Base-by-base conservation (phyloP, 2,329 filamentous ascomycete species). In the Thelonectria rubi region DNA sequence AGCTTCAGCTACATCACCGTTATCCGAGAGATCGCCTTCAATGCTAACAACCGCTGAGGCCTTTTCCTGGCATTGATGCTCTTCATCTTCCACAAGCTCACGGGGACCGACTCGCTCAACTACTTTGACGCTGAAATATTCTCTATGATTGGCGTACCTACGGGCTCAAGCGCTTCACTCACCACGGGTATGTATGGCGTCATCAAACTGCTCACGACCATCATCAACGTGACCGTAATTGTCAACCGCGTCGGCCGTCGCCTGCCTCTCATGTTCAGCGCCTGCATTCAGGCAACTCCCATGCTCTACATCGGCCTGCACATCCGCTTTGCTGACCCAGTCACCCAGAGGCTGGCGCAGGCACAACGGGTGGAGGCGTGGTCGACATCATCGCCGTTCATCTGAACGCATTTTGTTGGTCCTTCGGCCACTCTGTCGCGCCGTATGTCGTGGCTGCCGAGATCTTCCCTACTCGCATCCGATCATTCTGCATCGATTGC, bases 141-240 rank as follows among this genome's bases (percentile, higher is more conserved):
- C 50, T 50, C 64, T 34, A 61, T 68, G 34, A 63, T 69, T 20
- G 67, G 65, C 6, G 60, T 69, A 42, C 59, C 64, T 1, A 60
- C 55, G 5, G 55, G 59, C 6, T 62, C 64, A 11, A 62, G 64
- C 21, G 62, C 65, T 12, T 69, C 73, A 12, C 69, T 73, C 56
- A 71, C 47, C 56, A 72, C 64, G 50, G 71, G 60, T 43, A 63
- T 69, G n/a, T 68, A 66, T 26, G 67, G 67, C 32, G 51, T 69
- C 32, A 65, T 69, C 56, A 69, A 73, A 61, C 46, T 73, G 20
- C 60, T 63, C 34, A 62, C 69, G 10, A 66, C 67, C 5, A 55
- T 72, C 17, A 40, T 69, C 48, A 72, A 69, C 58, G 71, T 70
- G 6, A 58, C 80, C 45, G 69, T 77, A 67, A 56, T 76, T 64